These are phyloP conservation scores for Tetrahymena malaccensis DNA, from an alignment of 73 alveolate species.

Conservation along the genomic window DNA sequence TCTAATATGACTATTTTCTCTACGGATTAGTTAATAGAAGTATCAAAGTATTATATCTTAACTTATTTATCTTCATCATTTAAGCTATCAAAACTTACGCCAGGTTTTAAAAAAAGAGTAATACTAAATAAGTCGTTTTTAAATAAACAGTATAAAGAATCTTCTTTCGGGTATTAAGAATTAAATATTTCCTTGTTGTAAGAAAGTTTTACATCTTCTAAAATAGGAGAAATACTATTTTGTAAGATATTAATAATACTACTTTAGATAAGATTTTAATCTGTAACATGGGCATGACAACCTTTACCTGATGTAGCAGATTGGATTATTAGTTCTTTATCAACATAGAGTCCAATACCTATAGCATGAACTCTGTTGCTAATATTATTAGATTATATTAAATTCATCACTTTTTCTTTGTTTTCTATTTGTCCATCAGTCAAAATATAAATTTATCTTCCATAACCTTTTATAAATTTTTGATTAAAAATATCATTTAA, in stretches of 20 bases:
- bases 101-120: background rate
- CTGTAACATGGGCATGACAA: background rate
- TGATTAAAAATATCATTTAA: background rate
- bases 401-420: background rate
- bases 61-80: background rate
- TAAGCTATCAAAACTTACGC: background rate
- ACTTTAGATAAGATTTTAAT: background rate
- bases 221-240: background rate
- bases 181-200: background rate
- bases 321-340: background rate
- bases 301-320: background rate
- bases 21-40: background rate
- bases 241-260: background rate
- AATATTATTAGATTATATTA: background rate
- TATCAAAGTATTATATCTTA: background rate
- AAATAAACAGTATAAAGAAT: background rate
- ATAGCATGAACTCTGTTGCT: background rate
- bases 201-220: background rate
- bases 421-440: background rate
- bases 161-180: background rate
- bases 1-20: background rate
- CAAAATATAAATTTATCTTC: background rate
- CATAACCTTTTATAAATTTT: background rate
- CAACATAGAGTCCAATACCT: background rate
- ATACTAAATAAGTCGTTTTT: background rate